Evolutionary conservation across 73 alveolate species (phyloP).

Genomic region (Blepharisma japonicum): DNA sequence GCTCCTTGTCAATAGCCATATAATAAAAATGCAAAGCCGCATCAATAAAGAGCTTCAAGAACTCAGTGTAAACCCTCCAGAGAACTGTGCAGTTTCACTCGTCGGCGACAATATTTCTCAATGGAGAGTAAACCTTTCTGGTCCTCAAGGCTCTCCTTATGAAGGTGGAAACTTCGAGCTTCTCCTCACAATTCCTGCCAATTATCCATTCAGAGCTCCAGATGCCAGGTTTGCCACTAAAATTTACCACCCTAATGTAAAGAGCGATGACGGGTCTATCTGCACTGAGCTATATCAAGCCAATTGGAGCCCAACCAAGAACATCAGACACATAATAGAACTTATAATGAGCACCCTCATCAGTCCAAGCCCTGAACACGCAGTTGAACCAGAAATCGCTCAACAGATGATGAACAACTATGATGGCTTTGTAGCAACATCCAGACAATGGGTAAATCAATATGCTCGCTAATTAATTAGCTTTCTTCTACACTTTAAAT

Average conservation of each 20-base stretch:
- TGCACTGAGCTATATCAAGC: constrained; percentile 40
- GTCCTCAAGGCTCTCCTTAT: constrained; percentile 54
- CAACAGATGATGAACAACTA: constrained; percentile 40
- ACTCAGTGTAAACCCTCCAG: constrained; percentile 2
- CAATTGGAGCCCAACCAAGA: constrained; percentile 52
- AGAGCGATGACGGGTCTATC: constrained; percentile 36
- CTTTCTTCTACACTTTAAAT: too few species aligned
- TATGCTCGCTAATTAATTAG: not conserved
- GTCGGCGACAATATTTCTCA: constrained; percentile 18
- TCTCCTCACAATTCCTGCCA: constrained; percentile 44
- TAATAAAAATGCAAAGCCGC: constrained; percentile 13
- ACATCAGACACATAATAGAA: constrained; percentile 43
- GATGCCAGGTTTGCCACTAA: constrained; percentile 40
- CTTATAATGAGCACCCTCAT: constrained; percentile 38
- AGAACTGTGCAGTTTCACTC: not conserved
- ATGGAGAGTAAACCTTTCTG: constrained; percentile 48
- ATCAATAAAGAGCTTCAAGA: constrained; percentile 32
- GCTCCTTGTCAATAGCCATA: not conserved
- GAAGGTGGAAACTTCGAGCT: constrained; percentile 49
- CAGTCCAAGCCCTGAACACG: constrained; percentile 43
- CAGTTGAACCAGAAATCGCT: constrained; percentile 47
- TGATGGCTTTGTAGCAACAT: constrained; percentile 35
- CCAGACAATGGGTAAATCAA: constrained; percentile 4
- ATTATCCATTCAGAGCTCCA: constrained; percentile 65
- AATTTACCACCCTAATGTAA: constrained; percentile 55